Evolutionary conservation across 2,329 filamentous ascomycete genomes (phyloP), one percentile per base, ranked within the genome.

Genomic region (Aspergillus sergii): DNA sequence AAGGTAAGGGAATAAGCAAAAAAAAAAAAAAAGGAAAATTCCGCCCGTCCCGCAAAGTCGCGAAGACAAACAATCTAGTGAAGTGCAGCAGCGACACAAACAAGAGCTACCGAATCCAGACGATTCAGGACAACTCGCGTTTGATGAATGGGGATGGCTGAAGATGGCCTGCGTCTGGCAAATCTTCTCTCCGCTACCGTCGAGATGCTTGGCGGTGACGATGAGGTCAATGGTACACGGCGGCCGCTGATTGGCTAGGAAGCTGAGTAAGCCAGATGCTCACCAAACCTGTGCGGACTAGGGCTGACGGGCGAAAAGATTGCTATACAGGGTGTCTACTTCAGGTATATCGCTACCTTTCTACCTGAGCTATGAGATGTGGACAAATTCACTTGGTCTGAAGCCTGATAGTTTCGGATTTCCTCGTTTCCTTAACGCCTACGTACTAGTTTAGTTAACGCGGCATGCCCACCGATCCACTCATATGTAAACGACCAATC

Each of bases 191-290:
- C 41, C 39, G 41, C 60, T 61, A 59, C 51, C 55, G 30, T 67
- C 65, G 62, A 67, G 61, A 64, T 61, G 59, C 61, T 64, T 69
- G 62, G 61, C 64, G 61, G 64, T 62, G 60, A 58, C 45, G 64
- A 72, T 75, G 71, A 75, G 67, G 68, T 72, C 72, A 72, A 70
- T 67, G 41, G 6, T 8, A 21, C 8, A 21, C 36, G 11, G 9
- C 53, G 41, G 8, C 16, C 48, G 4, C 51, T 71, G 64, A 68
- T 72, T 73, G 70, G 69, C 19, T 21, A 26, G 16, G 5, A 4
- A 14, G 64, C 54, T 72, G 65, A 72, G 54, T 73, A 69, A 74
- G 63, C 69, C 19, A n/a, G 23, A 30, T 36, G 45, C 55, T 55
- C 39, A 43, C 10, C 14, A 21, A 48, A 14, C 59, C 61, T 58